phyloP scores from a whole-genome alignment of 805 yeast genomes.

The Yarrowia osloensis region DNA sequence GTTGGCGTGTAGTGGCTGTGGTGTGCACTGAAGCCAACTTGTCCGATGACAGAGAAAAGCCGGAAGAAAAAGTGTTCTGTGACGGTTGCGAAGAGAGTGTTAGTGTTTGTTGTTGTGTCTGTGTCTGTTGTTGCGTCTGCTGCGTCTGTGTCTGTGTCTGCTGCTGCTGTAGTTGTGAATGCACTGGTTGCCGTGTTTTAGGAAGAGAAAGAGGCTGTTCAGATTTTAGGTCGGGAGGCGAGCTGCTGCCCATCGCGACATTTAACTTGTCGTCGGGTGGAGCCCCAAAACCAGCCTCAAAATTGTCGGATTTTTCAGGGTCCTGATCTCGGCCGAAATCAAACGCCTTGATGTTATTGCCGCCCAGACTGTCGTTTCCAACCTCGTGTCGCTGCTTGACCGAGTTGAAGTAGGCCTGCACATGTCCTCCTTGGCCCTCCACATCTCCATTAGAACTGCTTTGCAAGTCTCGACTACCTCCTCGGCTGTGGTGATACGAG shows the following conservation, averaged over 20 bases:
- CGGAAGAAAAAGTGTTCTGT: background rate
- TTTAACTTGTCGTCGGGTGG: background rate
- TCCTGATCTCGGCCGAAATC: background rate
- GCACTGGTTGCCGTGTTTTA: background rate
- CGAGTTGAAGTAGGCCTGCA: background rate
- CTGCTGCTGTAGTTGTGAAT: background rate
- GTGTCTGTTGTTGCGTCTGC: background rate
- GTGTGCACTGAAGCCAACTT: background rate
- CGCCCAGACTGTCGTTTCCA: background rate
- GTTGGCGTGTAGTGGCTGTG: background rate
- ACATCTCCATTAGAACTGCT: too few relatives aligned
- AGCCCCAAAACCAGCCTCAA: background rate
- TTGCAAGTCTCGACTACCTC: too few relatives aligned
- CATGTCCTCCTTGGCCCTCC: background rate
- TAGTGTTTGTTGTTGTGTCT: background rate
- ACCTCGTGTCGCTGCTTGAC: constrained; percentile 5
- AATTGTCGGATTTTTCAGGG: background rate
- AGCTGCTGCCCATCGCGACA: background rate
- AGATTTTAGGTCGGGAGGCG: background rate
- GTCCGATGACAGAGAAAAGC: background rate
- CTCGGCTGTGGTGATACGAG: too few relatives aligned
- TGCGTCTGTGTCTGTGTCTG: too few relatives aligned
- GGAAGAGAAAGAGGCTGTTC: background rate
- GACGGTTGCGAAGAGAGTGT: background rate
- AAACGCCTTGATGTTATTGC: background rate